Conservation (phyloP, 2,329 filamentous ascomycete species). For the Diaporthe citri region DNA sequence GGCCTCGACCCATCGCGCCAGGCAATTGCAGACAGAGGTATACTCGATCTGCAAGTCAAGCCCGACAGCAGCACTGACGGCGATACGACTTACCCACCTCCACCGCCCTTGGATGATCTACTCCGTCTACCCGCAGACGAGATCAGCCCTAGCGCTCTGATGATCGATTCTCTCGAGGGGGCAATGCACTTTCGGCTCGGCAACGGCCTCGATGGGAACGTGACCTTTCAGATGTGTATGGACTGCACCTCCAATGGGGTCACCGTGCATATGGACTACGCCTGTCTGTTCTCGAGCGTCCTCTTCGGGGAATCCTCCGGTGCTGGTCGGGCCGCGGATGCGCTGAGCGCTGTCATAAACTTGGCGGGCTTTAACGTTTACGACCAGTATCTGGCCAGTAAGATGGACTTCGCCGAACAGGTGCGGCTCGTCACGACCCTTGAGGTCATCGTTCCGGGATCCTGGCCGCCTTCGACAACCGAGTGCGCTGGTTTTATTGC, state of each 20-base stretch:
- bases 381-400: neutral
- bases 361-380: conserved; percentile 5
- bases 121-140: neutral
- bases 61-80: neutral
- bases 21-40: neutral
- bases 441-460: neutral
- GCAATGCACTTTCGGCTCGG: neutral
- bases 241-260: neutral
- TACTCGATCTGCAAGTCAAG: neutral
- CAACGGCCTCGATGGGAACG: neutral
- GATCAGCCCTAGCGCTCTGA: conserved; percentile 4
- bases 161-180: neutral
- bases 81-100: neutral
- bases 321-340: conserved; percentile 14
- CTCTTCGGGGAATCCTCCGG: neutral
- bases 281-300: neutral
- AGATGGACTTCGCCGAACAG: conserved; percentile 18
- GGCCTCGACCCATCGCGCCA: neutral
- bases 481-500: conserved; percentile 21
- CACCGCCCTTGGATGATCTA: neutral
- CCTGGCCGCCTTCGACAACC: neutral
- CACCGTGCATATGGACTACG: neutral
- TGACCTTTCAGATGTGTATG: neutral
- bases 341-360: neutral
- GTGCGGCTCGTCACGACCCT: neutral